Evolutionary conservation across 2,329 filamentous ascomycete species (phyloP).

Genomic region (Arthrinium phaeospermum): DNA sequence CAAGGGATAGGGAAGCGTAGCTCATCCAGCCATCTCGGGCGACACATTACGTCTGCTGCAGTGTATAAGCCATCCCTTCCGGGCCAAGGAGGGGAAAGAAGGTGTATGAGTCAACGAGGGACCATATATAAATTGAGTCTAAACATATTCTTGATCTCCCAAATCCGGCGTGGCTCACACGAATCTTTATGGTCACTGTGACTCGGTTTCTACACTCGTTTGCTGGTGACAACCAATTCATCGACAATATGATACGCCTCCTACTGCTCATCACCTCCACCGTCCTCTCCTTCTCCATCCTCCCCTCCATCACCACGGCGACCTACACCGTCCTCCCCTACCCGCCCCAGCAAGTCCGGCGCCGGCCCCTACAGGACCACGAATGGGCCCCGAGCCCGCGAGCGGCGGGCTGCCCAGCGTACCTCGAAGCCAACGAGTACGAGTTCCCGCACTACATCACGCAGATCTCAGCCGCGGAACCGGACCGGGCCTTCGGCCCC

Average conservation of each 20-base stretch:
- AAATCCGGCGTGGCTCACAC: neutral
- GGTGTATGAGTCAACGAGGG: neutral
- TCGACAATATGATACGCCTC: neutral
- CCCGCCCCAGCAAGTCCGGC: constrained; percentile 28
- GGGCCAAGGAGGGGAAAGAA: neutral
- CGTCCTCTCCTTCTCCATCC: neutral
- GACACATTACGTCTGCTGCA: neutral
- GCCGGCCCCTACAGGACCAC: constrained; percentile 32
- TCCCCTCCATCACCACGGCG: neutral
- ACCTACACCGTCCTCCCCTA: constrained; percentile 30
- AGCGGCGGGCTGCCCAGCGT: constrained; percentile 34
- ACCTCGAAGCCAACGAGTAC: constrained; percentile 35
- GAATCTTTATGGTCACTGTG: no score
- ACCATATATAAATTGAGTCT: no score
- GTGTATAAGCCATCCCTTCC: neutral
- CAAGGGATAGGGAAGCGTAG: neutral
- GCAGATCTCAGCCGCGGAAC: constrained; percentile 38
- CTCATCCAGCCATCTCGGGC: neutral
- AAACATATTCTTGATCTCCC: neutral
- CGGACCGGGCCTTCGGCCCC: constrained; percentile 45
- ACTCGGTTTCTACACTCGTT: neutral
- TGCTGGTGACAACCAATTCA: neutral
- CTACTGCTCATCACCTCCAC: neutral
- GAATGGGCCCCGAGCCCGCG: constrained; percentile 30
- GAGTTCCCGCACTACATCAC: constrained; percentile 42